Percentiles rank a stretch among this genome's conserved stretches.
Conservation (phyloP, 208 protist species). For the Wallacemonas sp. region DNA sequence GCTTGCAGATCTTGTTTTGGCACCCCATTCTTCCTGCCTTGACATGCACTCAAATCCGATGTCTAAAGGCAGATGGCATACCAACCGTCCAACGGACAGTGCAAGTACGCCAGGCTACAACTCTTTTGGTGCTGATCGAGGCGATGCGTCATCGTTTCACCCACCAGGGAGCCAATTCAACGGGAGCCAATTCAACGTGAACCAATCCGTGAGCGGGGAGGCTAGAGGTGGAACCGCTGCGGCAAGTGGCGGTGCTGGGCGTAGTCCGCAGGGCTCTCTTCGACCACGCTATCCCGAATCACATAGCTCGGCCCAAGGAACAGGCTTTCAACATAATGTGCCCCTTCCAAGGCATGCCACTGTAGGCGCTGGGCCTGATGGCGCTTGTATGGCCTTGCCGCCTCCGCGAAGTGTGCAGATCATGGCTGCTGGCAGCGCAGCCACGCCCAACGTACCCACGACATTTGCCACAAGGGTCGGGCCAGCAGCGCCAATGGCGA, state of each 20-base stretch:
- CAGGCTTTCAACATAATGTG: background rate
- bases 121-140: background rate
- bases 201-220: background rate
- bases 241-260: background rate
- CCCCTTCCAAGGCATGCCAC: background rate
- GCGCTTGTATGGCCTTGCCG: conserved; percentile 13
- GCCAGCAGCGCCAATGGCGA: too few species aligned
- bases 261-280: background rate
- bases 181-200: conserved; percentile 4
- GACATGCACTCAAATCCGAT: background rate
- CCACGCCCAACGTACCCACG: background rate
- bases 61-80: background rate
- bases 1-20: background rate
- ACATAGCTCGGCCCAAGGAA: background rate
- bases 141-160: background rate
- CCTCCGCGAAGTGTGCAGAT: conserved; percentile 19
- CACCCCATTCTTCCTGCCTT: background rate
- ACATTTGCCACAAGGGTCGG: too few species aligned
- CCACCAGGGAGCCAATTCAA: background rate
- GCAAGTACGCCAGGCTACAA: background rate
- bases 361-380: background rate
- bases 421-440: conserved; percentile 9
- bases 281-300: conserved; percentile 1
- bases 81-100: background rate
- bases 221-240: background rate